Conservation (phyloP, 306 rosid genomes). For the Oemleria cerasiformis region DNA sequence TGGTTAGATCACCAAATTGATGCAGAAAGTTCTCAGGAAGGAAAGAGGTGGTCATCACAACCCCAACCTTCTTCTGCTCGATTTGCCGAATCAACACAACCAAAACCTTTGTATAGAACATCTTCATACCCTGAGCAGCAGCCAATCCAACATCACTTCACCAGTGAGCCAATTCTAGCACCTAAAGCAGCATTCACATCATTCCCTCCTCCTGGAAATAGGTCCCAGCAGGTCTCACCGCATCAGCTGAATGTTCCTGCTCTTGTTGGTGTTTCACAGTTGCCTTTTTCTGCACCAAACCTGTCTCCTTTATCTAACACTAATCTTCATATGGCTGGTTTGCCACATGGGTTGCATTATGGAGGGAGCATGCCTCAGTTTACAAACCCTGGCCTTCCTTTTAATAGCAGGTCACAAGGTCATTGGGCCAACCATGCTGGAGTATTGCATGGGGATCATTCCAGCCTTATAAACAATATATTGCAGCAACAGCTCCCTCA, state of each 20-base stretch:
- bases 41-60: conserved; percentile 66
- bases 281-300: conserved; percentile 45
- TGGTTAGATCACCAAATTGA: conserved; percentile 56
- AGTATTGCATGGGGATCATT: conserved; percentile 53
- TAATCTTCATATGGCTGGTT: conserved; percentile 47
- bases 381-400: conserved; percentile 41
- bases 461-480: conserved; percentile 58
- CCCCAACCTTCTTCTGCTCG: conserved; percentile 49
- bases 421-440: conserved; percentile 56
- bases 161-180: conserved; percentile 55
- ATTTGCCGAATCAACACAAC: conserved; percentile 50
- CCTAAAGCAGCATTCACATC: conserved; percentile 56
- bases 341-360: conserved; percentile 49
- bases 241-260: conserved; percentile 47
- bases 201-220: conserved; percentile 52
- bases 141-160: conserved; percentile 60
- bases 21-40: conserved; percentile 44
- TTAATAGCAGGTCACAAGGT: conserved; percentile 40
- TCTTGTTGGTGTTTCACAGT: conserved; percentile 44
- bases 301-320: conserved; percentile 44
- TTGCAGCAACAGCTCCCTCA: conserved; percentile 83
- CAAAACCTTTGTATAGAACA: conserved; percentile 75
- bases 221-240: conserved; percentile 53
- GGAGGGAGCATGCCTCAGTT: conserved; percentile 56
- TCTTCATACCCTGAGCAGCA: conserved; percentile 84